Evolutionary conservation across 2,329 filamentous ascomycete genomes (phyloP), one percentile per base, ranked within the genome.

Genomic region (Elsinoe perseae): DNA sequence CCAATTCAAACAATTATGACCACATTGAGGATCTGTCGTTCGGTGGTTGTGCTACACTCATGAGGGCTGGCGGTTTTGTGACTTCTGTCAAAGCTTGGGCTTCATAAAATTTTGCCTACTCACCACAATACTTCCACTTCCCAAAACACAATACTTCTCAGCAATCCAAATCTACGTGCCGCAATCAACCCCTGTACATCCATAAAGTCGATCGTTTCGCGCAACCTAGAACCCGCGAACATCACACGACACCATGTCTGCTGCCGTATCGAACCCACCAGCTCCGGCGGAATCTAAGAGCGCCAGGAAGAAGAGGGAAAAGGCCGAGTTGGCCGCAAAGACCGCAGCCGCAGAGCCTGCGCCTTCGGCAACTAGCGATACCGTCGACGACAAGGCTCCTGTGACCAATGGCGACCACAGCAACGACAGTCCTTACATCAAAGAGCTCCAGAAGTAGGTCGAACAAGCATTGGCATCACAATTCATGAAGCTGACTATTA

Each of bases 391-490:
- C 16, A 28, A 43, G 60, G 70, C 69, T 61, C 73, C 75, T 6
- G 70, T 78, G 27, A 72, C 75, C 58, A 83, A 84, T 65, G 77
- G 77, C 58, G 84, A 88, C 57, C 82, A 82, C 59, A 67, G 70
- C 60, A 76, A 75, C 60, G 91, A 96, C 69, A 90, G 82, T 66
- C 77, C 84, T 36, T 90, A 92, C 73, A 80, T 96, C 68, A 89
- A 84, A 69, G 92, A 97, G 70, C 79, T 97, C 50, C 84, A 92
- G 68, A 96, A 95, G 91, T 95, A 76, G 69, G 84, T 66, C n/a
- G 27, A 12, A 54, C 32, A 27, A 59, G 27, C 30, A 40, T 23
- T 46, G 5, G 32, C 36, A 46, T 55, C 6, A 44, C 56, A 20
- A 44, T 57, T 42, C 44, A 61, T 64, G 59, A 64, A 10, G n/a